Base-by-base conservation (phyloP, 2,329 filamentous ascomycete species). In the Sphaerulina musiva region DNA sequence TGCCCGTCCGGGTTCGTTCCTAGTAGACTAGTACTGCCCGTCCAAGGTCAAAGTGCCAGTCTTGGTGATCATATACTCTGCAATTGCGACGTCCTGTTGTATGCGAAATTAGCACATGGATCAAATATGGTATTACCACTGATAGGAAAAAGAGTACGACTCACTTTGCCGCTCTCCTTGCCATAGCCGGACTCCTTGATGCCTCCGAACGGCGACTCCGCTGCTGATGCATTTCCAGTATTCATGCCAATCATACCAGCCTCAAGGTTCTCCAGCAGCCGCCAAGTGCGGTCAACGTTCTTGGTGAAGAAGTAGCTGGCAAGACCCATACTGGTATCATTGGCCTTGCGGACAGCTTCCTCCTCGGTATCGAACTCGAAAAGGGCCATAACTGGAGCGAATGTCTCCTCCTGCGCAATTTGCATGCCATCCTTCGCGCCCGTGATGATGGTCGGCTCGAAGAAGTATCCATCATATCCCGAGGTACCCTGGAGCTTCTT, bases 251-350 rank as follows among this genome's bases (percentile, higher is more conserved):
- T 82, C 83, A 86, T 86, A 3, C 83, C 83, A 4, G 83, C 83
- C 66, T 86, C 82, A 34, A 87, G 67, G 59, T 80, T 83, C 73
- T 87, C 83, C 53, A 86, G 72, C 65, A 86, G 70, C 55, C 84
- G 74, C 80, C 83, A 85, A 48, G 81, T 75, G 0, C 83, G 80
- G 64, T 85, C 81, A 4, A 86, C 72, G 62, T 85, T 81, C 71
- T 84, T 84, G 0, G 83, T 86, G 69, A 86, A 86, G 57, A 80
- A 80, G 62, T 86, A 86, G 39, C 80, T 83, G 6, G 83, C 83
- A 56, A 85, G 68, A 4, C 83, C 83, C 78, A 85, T 82, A 54
- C 73, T 75, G 41, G 81, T 83, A 46, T 80, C 76, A 59, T 85
- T 86, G 1, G 83, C 82, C 38, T 72, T 66, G 52, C 74, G 69